Evolutionary conservation across 352 stramenopile genomes (phyloP).

Genomic region (Pythium dissimile): DNA sequence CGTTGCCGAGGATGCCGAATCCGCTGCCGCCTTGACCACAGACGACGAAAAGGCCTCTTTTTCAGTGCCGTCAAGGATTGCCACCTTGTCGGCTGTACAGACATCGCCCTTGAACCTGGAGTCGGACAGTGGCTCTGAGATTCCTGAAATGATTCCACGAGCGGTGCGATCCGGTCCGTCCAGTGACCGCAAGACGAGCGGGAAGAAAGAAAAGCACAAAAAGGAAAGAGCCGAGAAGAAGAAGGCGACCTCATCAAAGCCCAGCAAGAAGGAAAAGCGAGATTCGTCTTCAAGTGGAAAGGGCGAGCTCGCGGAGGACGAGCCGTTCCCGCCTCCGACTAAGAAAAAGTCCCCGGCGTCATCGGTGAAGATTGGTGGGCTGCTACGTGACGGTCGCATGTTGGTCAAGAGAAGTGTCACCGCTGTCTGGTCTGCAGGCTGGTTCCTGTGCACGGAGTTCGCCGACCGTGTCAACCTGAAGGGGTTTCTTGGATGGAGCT

Average conservation of each 20-base stretch:
- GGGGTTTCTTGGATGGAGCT: conserved; percentile 27
- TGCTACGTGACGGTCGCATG: conserved; percentile 5
- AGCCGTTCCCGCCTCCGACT: conserved; percentile 6
- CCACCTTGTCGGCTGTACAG: neutral
- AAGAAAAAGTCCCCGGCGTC: neutral
- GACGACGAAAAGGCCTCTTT: no score
- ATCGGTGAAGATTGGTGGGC: conserved; percentile 1
- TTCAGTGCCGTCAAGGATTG: neutral
- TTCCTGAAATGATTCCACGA: conserved; percentile 2
- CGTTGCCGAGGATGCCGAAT: no score
- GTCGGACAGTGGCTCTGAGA: conserved; percentile 20
- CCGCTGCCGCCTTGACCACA: no score
- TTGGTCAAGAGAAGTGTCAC: neutral
- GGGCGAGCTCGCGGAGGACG: conserved; percentile 31
- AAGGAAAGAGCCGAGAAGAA: conserved; percentile 62
- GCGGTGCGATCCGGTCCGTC: neutral
- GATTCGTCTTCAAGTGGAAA: conserved; percentile 34
- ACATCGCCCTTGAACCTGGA: neutral
- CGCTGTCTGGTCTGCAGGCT: conserved; percentile 3
- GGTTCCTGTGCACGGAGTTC: conserved; percentile 23
- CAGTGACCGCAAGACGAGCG: conserved; percentile 31
- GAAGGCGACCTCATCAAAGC: conserved; percentile 10
- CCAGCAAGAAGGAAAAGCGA: conserved; percentile 60
- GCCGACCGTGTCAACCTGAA: conserved; percentile 46
- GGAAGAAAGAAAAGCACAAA: conserved; percentile 55